These are phyloP conservation scores for Debaryomyces psychrophilus DNA, from an alignment of 1,139 yeast genomes.

Conservation along the genomic window DNA sequence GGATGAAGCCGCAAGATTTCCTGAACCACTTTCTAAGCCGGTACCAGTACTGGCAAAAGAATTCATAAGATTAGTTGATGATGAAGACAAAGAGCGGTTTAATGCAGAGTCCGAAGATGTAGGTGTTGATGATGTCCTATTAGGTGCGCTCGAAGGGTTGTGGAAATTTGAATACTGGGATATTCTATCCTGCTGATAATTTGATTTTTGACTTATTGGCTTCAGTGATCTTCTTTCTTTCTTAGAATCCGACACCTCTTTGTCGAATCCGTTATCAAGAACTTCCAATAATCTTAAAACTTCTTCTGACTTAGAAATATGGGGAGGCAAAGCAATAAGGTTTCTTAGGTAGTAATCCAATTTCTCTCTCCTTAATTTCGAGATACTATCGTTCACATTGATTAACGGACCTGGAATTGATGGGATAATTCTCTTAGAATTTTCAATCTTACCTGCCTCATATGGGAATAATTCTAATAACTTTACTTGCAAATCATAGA, in stretches of 20 bases:
- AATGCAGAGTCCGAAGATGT: slow-evolving; percentile 30
- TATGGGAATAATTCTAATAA: slow-evolving; percentile 83
- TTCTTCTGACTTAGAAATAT: slow-evolving; percentile 70
- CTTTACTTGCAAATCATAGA: slow-evolving; percentile 89
- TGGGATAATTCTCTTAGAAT: slow-evolving; percentile 75
- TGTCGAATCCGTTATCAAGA: slow-evolving; percentile 64
- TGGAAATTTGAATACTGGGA: slow-evolving; percentile 45
- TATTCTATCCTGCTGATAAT: slow-evolving; percentile 46
- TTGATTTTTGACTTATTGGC: slow-evolving; percentile 46
- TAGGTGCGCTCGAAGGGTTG: slow-evolving; percentile 16
- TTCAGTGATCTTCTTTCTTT: slow-evolving; percentile 33
- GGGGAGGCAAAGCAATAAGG: slow-evolving; percentile 72
- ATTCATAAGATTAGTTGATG: slow-evolving; percentile 17
- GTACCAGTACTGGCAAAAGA: slow-evolving; percentile 9
- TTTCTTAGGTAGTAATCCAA: slow-evolving; percentile 81
- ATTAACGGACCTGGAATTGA: slow-evolving; percentile 96
- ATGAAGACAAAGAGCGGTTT: slow-evolving; percentile 19
- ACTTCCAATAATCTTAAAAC: slow-evolving; percentile 75
- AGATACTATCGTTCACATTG: slow-evolving; percentile 85
- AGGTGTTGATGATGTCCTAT: slow-evolving; percentile 31
- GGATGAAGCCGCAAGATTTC: slow-evolving; percentile 6
- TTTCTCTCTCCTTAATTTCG: slow-evolving; percentile 82
- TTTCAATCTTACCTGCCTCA: slow-evolving; percentile 89
- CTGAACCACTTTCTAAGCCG: slow-evolving; percentile 6
- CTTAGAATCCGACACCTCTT: slow-evolving; percentile 32